Percentiles rank a stretch among this genome's conserved stretches.
Evolutionary conservation across 352 stramenopile genomes (phyloP).

Genomic region (Globisporangium parvum): DNA sequence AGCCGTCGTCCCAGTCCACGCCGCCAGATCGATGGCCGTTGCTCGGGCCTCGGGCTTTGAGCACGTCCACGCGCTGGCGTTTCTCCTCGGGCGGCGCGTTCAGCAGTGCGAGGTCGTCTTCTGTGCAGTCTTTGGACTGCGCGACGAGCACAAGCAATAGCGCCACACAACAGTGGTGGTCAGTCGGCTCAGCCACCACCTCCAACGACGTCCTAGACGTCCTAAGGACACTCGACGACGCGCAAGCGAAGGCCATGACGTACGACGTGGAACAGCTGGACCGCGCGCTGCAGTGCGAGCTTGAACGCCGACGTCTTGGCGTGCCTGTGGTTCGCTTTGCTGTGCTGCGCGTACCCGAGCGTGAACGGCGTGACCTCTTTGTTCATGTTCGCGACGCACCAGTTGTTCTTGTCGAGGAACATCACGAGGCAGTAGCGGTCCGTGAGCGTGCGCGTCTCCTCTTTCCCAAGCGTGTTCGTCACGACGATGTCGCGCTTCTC

Average conservation of each 20-base stretch:
- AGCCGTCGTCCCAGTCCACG: constrained; percentile 8
- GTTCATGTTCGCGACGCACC: constrained; percentile 35
- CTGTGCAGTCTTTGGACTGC: constrained; percentile 21
- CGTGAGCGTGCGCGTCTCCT: background rate
- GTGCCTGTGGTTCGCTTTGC: constrained; percentile 18
- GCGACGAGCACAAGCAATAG: background rate
- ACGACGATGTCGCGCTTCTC: constrained; percentile 16
- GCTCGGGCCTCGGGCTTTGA: constrained; percentile 9
- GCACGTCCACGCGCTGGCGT: constrained; percentile 22
- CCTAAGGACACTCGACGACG: background rate
- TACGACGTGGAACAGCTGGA: constrained; percentile 43
- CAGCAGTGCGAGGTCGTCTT: constrained; percentile 31
- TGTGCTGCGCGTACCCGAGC: constrained; percentile 36
- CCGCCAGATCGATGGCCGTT: background rate
- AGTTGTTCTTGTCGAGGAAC: constrained; percentile 68
- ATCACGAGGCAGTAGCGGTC: constrained; percentile 39
- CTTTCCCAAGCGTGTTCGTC: constrained; percentile 15
- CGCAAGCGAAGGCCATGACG: constrained; percentile 1
- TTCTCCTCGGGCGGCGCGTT: constrained; percentile 26
- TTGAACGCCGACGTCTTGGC: constrained; percentile 17
- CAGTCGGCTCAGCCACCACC: too few species aligned
- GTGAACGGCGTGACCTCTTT: constrained; percentile 41
- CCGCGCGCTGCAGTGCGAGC: constrained; percentile 27
- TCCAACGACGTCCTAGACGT: background rate
- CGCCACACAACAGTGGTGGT: background rate